Conservation (phyloP, 441 rosid species). For the Adansonia madagascariensis region DNA sequence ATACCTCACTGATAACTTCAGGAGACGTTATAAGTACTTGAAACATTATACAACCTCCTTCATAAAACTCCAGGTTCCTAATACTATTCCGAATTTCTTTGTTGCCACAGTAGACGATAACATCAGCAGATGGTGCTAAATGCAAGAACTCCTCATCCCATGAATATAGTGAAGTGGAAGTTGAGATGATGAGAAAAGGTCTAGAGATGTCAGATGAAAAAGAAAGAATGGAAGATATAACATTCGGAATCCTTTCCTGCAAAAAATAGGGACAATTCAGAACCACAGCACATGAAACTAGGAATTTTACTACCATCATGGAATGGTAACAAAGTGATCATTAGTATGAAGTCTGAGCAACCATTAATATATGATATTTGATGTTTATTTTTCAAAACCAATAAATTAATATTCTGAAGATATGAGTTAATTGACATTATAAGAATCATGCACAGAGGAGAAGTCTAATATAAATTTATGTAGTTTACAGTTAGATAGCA, state of each 20-base stretch:
- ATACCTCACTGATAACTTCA: conserved; percentile 59
- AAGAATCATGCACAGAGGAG: conserved; percentile 7
- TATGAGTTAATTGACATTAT: background rate
- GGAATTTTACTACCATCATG: conserved; percentile 1
- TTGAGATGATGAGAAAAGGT: conserved; percentile 60
- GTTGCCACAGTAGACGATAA: conserved; percentile 54
- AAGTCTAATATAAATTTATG: background rate
- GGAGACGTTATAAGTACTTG: conserved; percentile 56
- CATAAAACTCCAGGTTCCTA: conserved; percentile 48
- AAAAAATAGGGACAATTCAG: conserved; percentile 23
- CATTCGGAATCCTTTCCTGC: conserved; percentile 59
- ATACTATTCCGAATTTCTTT: conserved; percentile 43
- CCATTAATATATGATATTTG: conserved; percentile 17
- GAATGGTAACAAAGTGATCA: background rate
- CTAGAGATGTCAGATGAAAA: conserved; percentile 33
- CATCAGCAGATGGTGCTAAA: conserved; percentile 38
- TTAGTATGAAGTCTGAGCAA: conserved; percentile 9
- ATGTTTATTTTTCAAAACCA: conserved; percentile 12
- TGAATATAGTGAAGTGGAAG: conserved; percentile 42
- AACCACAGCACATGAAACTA: conserved; percentile 3
- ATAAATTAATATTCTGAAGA: conserved; percentile 2
- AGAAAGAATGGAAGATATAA: conserved; percentile 47
- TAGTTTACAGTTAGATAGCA: too few relatives aligned
- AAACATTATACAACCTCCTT: conserved; percentile 49
- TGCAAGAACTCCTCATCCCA: conserved; percentile 60